Evolutionary conservation across 345 rosid species (phyloP), one percentile per base, ranked within the genome.

Genomic region (Pistacia integerrima): DNA sequence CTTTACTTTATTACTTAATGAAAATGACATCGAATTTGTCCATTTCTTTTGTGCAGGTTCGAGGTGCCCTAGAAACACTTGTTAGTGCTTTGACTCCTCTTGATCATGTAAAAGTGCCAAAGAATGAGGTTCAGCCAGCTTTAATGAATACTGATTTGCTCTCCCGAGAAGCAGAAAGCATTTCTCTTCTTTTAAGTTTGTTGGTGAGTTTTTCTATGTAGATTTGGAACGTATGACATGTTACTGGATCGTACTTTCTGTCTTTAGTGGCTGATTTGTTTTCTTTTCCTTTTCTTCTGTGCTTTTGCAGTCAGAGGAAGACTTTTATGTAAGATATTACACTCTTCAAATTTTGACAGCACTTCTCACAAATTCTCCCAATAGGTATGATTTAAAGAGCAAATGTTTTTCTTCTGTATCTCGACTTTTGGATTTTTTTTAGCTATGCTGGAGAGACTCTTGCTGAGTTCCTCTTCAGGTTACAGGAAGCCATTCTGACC

Each of bases 401-500:
- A 78, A 16, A 67, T 62, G 61, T 54, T 4, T 76, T 70, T 75
- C 49, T 58, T 28, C 41, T 65, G 10, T 14, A 65, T 8, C 59
- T 67, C 5, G 35, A 73, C 52, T 30, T 44, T 61, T 59, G 57
- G 25, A 66, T 36, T 80, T 62, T 80, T 33, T 17, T 71, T 48
- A 46, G 20, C 56, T 65, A 67, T 83, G 78, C 66, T 83, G 28
- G 75, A 77, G 72, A 84, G 56, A 64, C 58, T 78, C 65, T 74
- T 82, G n/a, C 83, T 81, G 85, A 86, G 82, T 85, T 74, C 84
- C 77, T 83, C 44, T 88, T 89, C 92, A 96, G 99, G 88, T 91
- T 96, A 83, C 98, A 96, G 93, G 99, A 96, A 88, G 97, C 97
- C 77, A 96, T 96, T 89, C 84, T 96, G 80, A 88, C 92, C 70